These are phyloP conservation scores for Coriolopsis trogii DNA, from an alignment of 1,284 basidiomycete genomes.

Conservation along the genomic window DNA sequence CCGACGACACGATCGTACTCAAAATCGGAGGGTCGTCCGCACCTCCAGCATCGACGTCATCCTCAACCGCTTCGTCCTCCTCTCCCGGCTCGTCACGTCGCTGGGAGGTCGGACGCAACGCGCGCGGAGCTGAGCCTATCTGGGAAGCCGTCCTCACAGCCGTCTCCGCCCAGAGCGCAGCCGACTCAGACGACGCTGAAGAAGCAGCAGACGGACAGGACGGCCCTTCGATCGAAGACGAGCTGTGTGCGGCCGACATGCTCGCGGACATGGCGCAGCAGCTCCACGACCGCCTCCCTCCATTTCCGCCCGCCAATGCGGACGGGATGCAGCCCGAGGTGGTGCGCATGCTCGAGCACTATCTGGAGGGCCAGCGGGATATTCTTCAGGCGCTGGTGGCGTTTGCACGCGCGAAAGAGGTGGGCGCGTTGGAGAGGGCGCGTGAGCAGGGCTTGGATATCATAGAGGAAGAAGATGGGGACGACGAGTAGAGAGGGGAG, in stretches of 20 bases:
- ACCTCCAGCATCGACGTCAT: slow-evolving; percentile 1
- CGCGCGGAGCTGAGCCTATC: slow-evolving; percentile 56
- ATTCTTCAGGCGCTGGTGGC: slow-evolving; percentile 45
- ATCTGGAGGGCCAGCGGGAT: slow-evolving; percentile 55
- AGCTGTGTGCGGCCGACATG: slow-evolving; percentile 66
- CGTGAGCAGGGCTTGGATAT: slow-evolving; percentile 54
- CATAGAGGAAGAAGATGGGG: slow-evolving; percentile 45
- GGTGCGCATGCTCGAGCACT: slow-evolving; percentile 55
- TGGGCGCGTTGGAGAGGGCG: slow-evolving; percentile 47
- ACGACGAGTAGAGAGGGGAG: slow-evolving; percentile 7
- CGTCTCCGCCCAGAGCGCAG: slow-evolving; percentile 37
- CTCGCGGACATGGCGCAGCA: slow-evolving; percentile 66
- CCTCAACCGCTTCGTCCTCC: slow-evolving; percentile 17
- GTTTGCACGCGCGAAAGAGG: slow-evolving; percentile 49
- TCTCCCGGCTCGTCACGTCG: slow-evolving; percentile 36
- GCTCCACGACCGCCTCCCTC: slow-evolving; percentile 56
- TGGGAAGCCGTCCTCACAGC: slow-evolving; percentile 58
- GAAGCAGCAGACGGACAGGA: slow-evolving; percentile 26
- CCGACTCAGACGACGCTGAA: slow-evolving; percentile 27
- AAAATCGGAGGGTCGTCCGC: slow-evolving; percentile 58
- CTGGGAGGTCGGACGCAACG: slow-evolving; percentile 67
- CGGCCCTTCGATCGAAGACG: slow-evolving; percentile 47
- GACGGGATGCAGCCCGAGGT: slow-evolving; percentile 51
- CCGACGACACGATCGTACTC: slow-evolving; percentile 83
- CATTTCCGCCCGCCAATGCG: slow-evolving; percentile 17